Percentiles rank a stretch among this genome's conserved stretches.
These are phyloP conservation scores for Globisporangium recalcitrans DNA, from an alignment of 352 stramenopile genomes.

Conservation along the genomic window DNA sequence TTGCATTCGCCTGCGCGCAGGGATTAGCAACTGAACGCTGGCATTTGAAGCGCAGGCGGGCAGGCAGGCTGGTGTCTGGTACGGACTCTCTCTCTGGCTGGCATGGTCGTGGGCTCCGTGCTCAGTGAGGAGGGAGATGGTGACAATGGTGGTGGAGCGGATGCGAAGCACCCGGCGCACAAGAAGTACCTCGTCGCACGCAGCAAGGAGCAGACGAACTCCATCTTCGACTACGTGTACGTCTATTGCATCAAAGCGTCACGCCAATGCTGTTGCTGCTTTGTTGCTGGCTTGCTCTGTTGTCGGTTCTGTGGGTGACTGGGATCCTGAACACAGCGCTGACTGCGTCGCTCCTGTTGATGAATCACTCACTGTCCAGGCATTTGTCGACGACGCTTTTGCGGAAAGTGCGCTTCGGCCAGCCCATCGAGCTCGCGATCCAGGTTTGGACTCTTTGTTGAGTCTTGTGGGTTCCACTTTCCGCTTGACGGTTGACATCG, in stretches of 20 bases:
- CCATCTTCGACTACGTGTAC: slow-evolving; percentile 71
- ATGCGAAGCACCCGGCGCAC: not conserved
- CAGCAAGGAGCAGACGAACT: slow-evolving; percentile 25
- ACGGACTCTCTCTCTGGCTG: too few relatives aligned
- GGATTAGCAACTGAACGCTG: not conserved
- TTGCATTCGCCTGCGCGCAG: not conserved
- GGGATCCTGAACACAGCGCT: too few relatives aligned
- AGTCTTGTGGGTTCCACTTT: too few relatives aligned
- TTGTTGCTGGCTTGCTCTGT: not conserved
- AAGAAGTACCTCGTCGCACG: slow-evolving; percentile 30
- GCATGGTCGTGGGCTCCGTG: slow-evolving; percentile 7
- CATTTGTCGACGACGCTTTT: slow-evolving; percentile 46
- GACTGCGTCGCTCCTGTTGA: not conserved
- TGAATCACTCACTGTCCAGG: too few relatives aligned
- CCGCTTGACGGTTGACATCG: not conserved
- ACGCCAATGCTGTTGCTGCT: not conserved
- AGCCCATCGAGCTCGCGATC: slow-evolving; percentile 39
- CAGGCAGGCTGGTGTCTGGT: not conserved
- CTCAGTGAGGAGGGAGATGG: slow-evolving; percentile 10
- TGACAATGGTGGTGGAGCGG: not conserved
- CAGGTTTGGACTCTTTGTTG: slow-evolving; percentile 19
- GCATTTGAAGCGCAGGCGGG: not conserved
- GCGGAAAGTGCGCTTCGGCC: slow-evolving; percentile 54
- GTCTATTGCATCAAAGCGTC: slow-evolving; percentile 2
- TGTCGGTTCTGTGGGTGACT: not conserved